Evolutionary conservation across 2,329 filamentous ascomycete species (phyloP).

Genomic region (Aureobasidium sp.): DNA sequence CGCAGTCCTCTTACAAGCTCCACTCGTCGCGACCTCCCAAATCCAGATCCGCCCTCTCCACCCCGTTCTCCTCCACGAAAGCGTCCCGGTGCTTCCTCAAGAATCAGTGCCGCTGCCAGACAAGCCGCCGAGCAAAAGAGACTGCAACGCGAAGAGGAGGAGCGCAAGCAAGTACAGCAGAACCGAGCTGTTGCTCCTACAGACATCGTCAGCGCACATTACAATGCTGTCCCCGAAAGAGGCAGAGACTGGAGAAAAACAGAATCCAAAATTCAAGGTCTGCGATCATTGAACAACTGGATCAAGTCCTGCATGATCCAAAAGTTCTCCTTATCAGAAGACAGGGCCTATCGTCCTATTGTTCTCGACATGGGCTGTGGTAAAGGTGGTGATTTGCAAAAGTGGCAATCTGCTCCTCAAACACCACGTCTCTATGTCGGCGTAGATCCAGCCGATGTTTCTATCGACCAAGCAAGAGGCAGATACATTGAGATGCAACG

Average conservation of each 20-base stretch:
- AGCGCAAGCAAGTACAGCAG: constrained; percentile 42
- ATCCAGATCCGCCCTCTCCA: constrained; percentile 23
- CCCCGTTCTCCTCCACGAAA: constrained; percentile 21
- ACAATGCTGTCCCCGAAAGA: constrained; percentile 90
- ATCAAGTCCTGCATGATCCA: constrained; percentile 96
- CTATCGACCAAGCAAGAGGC: constrained; percentile 81
- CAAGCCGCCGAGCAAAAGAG: constrained; percentile 54
- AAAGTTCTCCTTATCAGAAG: constrained; percentile 62
- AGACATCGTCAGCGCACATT: constrained; percentile 85
- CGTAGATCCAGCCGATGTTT: constrained; percentile 84
- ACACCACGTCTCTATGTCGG: constrained; percentile 89
- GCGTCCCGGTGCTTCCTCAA: constrained; percentile 32
- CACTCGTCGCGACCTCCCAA: constrained; percentile 10
- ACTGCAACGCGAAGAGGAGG: constrained; percentile 30
- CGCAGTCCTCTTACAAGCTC: constrained; percentile 14
- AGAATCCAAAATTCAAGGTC: constrained; percentile 87
- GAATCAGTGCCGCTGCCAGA: constrained; percentile 58
- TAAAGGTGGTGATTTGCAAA: constrained; percentile 89
- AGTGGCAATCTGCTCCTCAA: constrained; percentile 94
- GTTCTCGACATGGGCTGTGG: constrained; percentile 94
- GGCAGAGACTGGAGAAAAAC: constrained; percentile 92
- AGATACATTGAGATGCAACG: constrained; percentile 68
- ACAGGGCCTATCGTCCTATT: constrained; percentile 51
- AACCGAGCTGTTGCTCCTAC: constrained; percentile 54
- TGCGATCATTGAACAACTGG: constrained; percentile 97